A percentile compares a stretch with the other conserved stretches of the same genome.
phyloP scores from a whole-genome alignment of 2,329 filamentous ascomycete genomes.

The Arthroderma sp. region DNA sequence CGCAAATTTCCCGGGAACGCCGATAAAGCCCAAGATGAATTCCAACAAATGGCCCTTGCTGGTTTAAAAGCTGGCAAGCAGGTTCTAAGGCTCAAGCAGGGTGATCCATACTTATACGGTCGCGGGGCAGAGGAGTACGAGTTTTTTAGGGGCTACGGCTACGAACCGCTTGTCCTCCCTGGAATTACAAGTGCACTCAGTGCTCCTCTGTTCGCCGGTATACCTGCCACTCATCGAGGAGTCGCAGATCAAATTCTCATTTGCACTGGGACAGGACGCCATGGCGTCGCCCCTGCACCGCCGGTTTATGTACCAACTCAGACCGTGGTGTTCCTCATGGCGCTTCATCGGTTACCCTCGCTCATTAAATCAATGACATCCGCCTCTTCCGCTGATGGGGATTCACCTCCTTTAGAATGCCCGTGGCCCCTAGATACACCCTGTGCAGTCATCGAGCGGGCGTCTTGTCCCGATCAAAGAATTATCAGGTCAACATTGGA shows the following conservation, averaged over 20 bases:
- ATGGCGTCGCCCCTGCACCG: constrained; percentile 68
- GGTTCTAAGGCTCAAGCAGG: constrained; percentile 86
- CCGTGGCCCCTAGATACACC: constrained; percentile 65
- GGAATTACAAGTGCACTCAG: constrained; percentile 81
- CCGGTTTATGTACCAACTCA: constrained; percentile 63
- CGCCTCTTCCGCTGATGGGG: constrained; percentile 14
- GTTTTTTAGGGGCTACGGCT: constrained; percentile 64
- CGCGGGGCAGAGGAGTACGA: constrained; percentile 84
- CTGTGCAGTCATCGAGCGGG: constrained; percentile 84
- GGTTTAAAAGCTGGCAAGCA: constrained; percentile 57
- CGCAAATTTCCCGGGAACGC: constrained; percentile 97
- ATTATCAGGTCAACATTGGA: constrained; percentile 79
- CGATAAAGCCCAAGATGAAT: constrained; percentile 80
- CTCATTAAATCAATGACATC: constrained; percentile 57
- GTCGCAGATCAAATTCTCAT: constrained; percentile 86
- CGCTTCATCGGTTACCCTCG: constrained; percentile 66
- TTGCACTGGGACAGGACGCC: constrained; percentile 92
- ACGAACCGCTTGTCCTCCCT: constrained; percentile 61
- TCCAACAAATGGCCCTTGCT: constrained; percentile 63
- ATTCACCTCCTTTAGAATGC: constrained; percentile 14
- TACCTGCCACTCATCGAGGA: constrained; percentile 78
- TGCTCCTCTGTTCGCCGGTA: constrained; percentile 74
- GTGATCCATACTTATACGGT: constrained; percentile 92
- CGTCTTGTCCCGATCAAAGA: constrained; percentile 85
- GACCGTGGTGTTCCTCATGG: constrained; percentile 92